Conservation (phyloP, 1,284 basidiomycete species). For the Singerocomus inundabilis region DNA sequence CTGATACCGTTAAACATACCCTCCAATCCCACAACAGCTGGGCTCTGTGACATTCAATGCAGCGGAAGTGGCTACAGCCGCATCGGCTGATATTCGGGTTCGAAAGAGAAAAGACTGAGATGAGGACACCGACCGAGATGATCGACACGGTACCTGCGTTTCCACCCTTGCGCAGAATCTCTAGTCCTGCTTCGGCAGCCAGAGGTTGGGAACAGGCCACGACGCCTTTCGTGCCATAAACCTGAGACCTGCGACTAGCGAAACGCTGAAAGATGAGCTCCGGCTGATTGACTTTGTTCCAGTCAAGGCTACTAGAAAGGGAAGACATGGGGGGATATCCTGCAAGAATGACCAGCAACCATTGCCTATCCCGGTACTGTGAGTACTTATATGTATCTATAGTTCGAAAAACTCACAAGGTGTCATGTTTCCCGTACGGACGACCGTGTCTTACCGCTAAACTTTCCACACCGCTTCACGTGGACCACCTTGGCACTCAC, state of each 20-base stretch:
- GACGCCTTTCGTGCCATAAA: slow-evolving; percentile 84
- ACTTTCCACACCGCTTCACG: slow-evolving; percentile 11
- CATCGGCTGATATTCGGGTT: slow-evolving; percentile 49
- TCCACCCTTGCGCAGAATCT: slow-evolving; percentile 86
- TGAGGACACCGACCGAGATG: not conserved
- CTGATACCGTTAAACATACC: slow-evolving; percentile 43
- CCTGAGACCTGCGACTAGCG: slow-evolving; percentile 69
- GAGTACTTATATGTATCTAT: not conserved
- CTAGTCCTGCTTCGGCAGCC: slow-evolving; percentile 84
- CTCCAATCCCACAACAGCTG: slow-evolving; percentile 77
- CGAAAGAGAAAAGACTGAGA: not conserved
- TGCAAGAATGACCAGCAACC: slow-evolving; percentile 1
- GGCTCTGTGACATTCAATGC: slow-evolving; percentile 90
- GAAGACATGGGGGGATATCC: slow-evolving; percentile 34
- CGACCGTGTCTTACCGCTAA: slow-evolving; percentile 2
- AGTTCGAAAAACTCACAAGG: too few relatives aligned
- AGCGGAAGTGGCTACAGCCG: slow-evolving; percentile 79
- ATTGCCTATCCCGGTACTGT: not conserved
- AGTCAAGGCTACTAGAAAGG: slow-evolving; percentile 50
- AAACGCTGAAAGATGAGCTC: slow-evolving; percentile 60
- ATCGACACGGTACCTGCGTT: slow-evolving; percentile 67
- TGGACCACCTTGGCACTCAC: slow-evolving; percentile 4
- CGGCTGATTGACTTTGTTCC: slow-evolving; percentile 65
- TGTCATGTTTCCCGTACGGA: slow-evolving; percentile 3
- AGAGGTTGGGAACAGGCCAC: slow-evolving; percentile 90